These are phyloP conservation scores for Geum urbanum DNA, from an alignment of 306 rosid species.

Conservation along the genomic window DNA sequence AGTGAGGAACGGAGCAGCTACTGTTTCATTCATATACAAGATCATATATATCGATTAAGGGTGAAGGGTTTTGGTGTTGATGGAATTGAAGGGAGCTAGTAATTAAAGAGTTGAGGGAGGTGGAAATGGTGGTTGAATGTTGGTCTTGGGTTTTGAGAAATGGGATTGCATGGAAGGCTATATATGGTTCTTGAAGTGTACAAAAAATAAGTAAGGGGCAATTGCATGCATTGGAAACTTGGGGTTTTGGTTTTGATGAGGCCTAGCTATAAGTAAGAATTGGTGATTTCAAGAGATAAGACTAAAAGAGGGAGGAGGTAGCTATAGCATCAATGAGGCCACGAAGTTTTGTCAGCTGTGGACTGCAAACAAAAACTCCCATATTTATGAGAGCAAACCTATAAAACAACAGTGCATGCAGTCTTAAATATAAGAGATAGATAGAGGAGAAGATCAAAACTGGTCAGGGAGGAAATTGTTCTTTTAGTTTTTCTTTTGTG, in stretches of 20 bases:
- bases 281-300: constrained; percentile 20
- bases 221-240: constrained; percentile 38
- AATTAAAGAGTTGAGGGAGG: constrained; percentile 12
- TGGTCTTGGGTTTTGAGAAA: constrained; percentile 24
- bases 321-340: constrained; percentile 24
- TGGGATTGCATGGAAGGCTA: constrained; percentile 18
- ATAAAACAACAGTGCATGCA: background rate
- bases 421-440: constrained; percentile 19
- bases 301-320: constrained; percentile 6
- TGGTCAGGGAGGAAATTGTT: constrained; percentile 20
- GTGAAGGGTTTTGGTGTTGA: background rate
- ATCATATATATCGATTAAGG: background rate
- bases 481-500: background rate
- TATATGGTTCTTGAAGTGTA: constrained; percentile 31
- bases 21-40: constrained; percentile 4
- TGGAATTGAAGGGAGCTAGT: background rate
- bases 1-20: background rate
- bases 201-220: background rate
- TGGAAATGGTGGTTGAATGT: constrained; percentile 10
- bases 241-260: too few relatives aligned
- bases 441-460: constrained; percentile 33
- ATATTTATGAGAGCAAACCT: constrained; percentile 30
- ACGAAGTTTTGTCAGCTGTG: constrained; percentile 30
- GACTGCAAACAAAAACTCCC: constrained; percentile 4
- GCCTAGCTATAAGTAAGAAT: constrained; percentile 12